These are phyloP conservation scores for Sarcodon sp. DNA, from an alignment of 768 basidiomycete genomes.

Conservation along the genomic window DNA sequence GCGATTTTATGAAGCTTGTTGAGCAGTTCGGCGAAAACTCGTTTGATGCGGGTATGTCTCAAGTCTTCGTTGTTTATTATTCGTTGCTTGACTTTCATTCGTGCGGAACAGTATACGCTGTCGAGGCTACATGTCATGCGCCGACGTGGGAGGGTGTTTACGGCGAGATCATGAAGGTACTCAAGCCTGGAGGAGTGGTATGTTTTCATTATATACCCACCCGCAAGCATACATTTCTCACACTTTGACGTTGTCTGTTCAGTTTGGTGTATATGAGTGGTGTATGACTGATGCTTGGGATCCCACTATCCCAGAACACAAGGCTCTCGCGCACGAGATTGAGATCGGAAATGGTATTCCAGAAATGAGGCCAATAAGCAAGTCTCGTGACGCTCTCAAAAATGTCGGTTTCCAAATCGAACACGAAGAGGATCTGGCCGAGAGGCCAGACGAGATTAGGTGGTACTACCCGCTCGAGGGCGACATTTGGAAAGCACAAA, in stretches of 20 bases:
- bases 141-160: slow-evolving; percentile 96
- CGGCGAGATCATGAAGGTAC: slow-evolving; percentile 80
- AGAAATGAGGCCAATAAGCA: slow-evolving; percentile 76
- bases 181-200: slow-evolving; percentile 93
- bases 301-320: slow-evolving; percentile 74
- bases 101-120: slow-evolving; percentile 64
- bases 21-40: slow-evolving; percentile 88
- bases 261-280: slow-evolving; percentile 99
- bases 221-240: neutral
- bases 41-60: slow-evolving; percentile 80
- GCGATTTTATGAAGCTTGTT: slow-evolving; percentile 91
- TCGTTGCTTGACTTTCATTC: slow-evolving; percentile 1
- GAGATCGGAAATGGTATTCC: slow-evolving; percentile 97
- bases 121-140: slow-evolving; percentile 96
- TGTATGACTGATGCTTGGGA: slow-evolving; percentile 96
- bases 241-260: slow-evolving; percentile 1
- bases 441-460: slow-evolving; percentile 57
- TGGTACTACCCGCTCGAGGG: slow-evolving; percentile 99
- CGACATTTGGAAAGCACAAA: slow-evolving; percentile 86
- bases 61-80: neutral
- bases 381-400: slow-evolving; percentile 64
- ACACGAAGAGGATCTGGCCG: slow-evolving; percentile 91
- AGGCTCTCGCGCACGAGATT: slow-evolving; percentile 80
- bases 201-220: slow-evolving; percentile 18
- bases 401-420: slow-evolving; percentile 79